A percentile compares a stretch with the other conserved stretches of the same genome.
Evolutionary conservation across 2,329 filamentous ascomycete species (phyloP).

Genomic region (Exophiala viscosa): DNA sequence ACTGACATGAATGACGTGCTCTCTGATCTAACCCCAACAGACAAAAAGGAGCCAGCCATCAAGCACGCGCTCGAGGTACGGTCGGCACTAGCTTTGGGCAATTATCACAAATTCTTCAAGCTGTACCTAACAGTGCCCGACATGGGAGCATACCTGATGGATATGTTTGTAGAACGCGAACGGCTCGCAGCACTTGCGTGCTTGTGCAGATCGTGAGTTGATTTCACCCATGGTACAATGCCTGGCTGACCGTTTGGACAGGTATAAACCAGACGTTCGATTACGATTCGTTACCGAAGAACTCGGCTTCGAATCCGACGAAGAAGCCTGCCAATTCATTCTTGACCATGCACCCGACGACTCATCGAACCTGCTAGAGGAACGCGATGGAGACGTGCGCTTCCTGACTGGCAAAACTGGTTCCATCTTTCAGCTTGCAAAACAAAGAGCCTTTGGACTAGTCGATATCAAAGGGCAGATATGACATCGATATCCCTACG

Average conservation of each 20-base stretch:
- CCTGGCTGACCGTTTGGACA: slow-evolving; percentile 52
- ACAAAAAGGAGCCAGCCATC: slow-evolving; percentile 79
- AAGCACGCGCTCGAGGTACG: slow-evolving; percentile 90
- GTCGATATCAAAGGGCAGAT: slow-evolving; percentile 99
- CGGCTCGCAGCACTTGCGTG: slow-evolving; percentile 83
- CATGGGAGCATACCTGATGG: slow-evolving; percentile 98
- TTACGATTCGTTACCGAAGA: slow-evolving; percentile 93
- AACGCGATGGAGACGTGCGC: slow-evolving; percentile 68
- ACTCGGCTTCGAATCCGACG: slow-evolving; percentile 89
- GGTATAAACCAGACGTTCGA: slow-evolving; percentile 87
- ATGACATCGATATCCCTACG: slow-evolving; percentile 27
- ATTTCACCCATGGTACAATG: background rate
- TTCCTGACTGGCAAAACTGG: slow-evolving; percentile 73
- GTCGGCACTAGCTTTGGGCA: slow-evolving; percentile 85
- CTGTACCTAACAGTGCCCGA: slow-evolving; percentile 91
- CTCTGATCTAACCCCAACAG: slow-evolving; percentile 97
- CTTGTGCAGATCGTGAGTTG: slow-evolving; percentile 91
- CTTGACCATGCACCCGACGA: slow-evolving; percentile 69
- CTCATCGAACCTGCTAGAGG: slow-evolving; percentile 61
- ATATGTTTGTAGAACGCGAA: slow-evolving; percentile 96
- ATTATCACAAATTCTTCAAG: slow-evolving; percentile 97
- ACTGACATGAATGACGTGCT: slow-evolving; percentile 96
- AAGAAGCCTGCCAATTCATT: slow-evolving; percentile 86
- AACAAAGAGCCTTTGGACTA: slow-evolving; percentile 70
- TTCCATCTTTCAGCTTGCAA: slow-evolving; percentile 68